Evolutionary conservation across 2,329 filamentous ascomycete genomes (phyloP).

Genomic region (Volutella citrinella): DNA sequence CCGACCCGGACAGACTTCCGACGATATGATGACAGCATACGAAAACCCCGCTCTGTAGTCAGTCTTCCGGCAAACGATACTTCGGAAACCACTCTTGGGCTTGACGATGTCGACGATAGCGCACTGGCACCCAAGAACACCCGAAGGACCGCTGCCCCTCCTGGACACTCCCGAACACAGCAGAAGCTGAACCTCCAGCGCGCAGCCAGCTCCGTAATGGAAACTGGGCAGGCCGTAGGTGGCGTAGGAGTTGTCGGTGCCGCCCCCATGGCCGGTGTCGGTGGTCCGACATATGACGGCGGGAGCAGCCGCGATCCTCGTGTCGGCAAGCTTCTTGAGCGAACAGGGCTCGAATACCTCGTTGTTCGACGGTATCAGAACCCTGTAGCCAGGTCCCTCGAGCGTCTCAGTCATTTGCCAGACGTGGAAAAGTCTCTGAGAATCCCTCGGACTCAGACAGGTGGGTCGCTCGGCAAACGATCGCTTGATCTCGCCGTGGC

Average conservation of each 20-base stretch:
- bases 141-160: slow-evolving; percentile 37
- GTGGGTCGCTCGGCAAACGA: slow-evolving; percentile 36
- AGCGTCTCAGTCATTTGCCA: slow-evolving; percentile 43
- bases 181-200: slow-evolving; percentile 74
- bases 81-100: slow-evolving; percentile 18
- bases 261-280: slow-evolving; percentile 49
- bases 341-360: slow-evolving; percentile 70
- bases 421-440: slow-evolving; percentile 48
- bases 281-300: slow-evolving; percentile 53
- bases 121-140: slow-evolving; percentile 45
- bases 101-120: slow-evolving; percentile 38
- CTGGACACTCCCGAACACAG: slow-evolving; percentile 64
- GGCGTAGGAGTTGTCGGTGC: slow-evolving; percentile 39
- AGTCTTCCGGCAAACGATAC: slow-evolving; percentile 29
- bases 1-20: slow-evolving; percentile 28
- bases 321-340: slow-evolving; percentile 62
- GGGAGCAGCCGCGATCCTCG: slow-evolving; percentile 55
- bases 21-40: slow-evolving; percentile 31
- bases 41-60: slow-evolving; percentile 41
- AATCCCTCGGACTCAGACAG: slow-evolving; percentile 42
- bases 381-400: slow-evolving; percentile 62
- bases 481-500: slow-evolving; percentile 24
- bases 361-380: slow-evolving; percentile 71
- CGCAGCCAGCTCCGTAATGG: slow-evolving; percentile 69
- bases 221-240: slow-evolving; percentile 50